Evolutionary conservation across 129 eudicot species (phyloP), one percentile per base, ranked within the genome.

Genomic region (sunflower (Helianthus annuus)): DNA sequence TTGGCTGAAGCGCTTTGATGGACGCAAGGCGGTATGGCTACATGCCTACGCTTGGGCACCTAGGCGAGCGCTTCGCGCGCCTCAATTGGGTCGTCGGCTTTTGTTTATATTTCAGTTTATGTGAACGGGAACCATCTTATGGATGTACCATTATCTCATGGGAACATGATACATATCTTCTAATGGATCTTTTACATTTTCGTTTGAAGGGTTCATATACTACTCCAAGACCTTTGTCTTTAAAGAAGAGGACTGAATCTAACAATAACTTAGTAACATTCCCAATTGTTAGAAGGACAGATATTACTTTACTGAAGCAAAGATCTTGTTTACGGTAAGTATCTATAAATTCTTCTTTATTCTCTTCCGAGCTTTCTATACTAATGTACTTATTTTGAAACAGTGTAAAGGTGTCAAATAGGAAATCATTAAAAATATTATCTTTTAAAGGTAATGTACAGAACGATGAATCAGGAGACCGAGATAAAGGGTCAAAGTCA

Each of bases 201-300:
- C 59, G 13, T 72, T 79, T 82, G 70, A 69, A 91, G 97, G 95
- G 92, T 86, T 83, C 89, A 72, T 88, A 75, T 86, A 84, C 83
- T 54, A 78, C 84, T 67, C 66, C 76, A 8, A 84, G 83, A 74
- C 82, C 83, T 73, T 72, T 83, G 80, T 72, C 76, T 42, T 73
- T 84, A 84, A 82, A 60, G 75, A 88, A 76, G 64, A 81, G 79
- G 74, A 72, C 77, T 61, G 83, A 75, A 71, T 67, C 81, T 22
- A 79, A 74, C 51, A 78, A 72, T n/a, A 66, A 71, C 52, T 65
- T 77, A 62, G 72, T 62, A 48, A 36, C 73, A 39, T 73, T 71
- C 67, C 84, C 83, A 11, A 54, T 79, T 64, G 68, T 73, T 76
- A 80, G 60, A 73, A 77, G 75, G 59, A 62, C 80, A 42, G 84